Evolutionary conservation across 148 eudicot genomes (phyloP).

Genomic region (Camellia lanceoleosa): DNA sequence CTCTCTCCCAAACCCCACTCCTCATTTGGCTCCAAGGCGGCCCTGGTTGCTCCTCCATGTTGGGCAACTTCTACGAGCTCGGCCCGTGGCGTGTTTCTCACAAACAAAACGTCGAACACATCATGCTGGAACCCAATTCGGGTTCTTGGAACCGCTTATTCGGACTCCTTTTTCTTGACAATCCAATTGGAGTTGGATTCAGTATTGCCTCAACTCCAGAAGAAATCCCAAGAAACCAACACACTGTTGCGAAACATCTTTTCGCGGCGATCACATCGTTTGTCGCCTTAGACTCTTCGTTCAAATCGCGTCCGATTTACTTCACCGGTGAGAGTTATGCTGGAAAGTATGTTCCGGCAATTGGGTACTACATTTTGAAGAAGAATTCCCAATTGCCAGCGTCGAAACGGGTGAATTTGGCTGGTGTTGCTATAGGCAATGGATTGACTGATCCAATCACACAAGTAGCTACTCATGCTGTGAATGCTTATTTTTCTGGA

Average conservation of each 20-base stretch:
- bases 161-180: constrained; percentile 71
- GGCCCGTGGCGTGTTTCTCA: constrained; percentile 63
- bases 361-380: constrained; percentile 63
- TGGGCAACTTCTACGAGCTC: constrained; percentile 68
- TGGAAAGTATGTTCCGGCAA: constrained; percentile 71
- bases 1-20: constrained; percentile 54
- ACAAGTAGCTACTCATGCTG: constrained; percentile 72
- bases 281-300: constrained; percentile 33
- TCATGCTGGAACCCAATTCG: constrained; percentile 38
- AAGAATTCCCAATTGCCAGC: constrained; percentile 35
- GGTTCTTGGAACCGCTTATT: constrained; percentile 66
- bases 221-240: constrained; percentile 74
- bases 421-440: constrained; percentile 76
- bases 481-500: constrained; percentile 55
- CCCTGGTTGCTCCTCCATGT: constrained; percentile 92
- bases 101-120: constrained; percentile 21
- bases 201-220: constrained; percentile 52
- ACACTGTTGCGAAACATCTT: constrained; percentile 61
- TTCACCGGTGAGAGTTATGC: constrained; percentile 93
- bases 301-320: constrained; percentile 57
- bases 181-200: constrained; percentile 83
- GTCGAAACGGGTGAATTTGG: constrained; percentile 46
- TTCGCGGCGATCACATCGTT: constrained; percentile 52
- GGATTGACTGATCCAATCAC: constrained; percentile 70
- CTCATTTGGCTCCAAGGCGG: constrained; percentile 93